A percentile compares a stretch with the other conserved stretches of the same genome.
Evolutionary conservation across 2,329 filamentous ascomycete genomes (phyloP).

Genomic region (Diaporthe destruens): DNA sequence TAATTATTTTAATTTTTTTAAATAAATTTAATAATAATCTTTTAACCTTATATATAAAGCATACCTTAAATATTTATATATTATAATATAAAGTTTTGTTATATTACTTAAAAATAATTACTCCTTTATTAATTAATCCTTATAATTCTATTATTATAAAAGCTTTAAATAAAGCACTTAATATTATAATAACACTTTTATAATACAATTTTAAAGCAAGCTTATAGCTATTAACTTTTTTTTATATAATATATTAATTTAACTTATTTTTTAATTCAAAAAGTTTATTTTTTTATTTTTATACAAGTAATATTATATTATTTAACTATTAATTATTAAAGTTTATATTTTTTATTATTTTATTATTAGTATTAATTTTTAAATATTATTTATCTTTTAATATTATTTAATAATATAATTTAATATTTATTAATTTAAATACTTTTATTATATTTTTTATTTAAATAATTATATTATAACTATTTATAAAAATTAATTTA

Average conservation of each 20-base stretch:
- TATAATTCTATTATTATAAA: neutral
- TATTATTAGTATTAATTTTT: neutral
- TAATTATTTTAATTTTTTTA: neutral
- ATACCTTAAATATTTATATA: neutral
- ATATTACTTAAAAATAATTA: neutral
- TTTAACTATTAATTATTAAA: neutral
- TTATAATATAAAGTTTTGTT: too few species aligned
- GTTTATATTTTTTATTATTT: neutral
- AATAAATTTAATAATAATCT: neutral
- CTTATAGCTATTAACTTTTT: neutral
- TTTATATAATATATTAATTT: conserved; percentile 1
- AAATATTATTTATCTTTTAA: neutral
- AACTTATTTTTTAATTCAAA: neutral
- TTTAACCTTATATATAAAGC: neutral
- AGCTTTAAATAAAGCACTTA: neutral
- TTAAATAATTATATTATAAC: too few species aligned
- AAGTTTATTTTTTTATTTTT: neutral
- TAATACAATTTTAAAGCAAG: neutral
- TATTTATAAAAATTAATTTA: too few species aligned
- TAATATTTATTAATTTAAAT: too few species aligned
- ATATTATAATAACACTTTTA: neutral
- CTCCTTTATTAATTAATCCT: neutral
- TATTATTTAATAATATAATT: too few species aligned
- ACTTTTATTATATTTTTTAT: too few species aligned
- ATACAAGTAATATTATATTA: neutral